Evolutionary conservation across 2,329 filamentous ascomycete genomes (phyloP).

Genomic region (Sporothrix pallida): DNA sequence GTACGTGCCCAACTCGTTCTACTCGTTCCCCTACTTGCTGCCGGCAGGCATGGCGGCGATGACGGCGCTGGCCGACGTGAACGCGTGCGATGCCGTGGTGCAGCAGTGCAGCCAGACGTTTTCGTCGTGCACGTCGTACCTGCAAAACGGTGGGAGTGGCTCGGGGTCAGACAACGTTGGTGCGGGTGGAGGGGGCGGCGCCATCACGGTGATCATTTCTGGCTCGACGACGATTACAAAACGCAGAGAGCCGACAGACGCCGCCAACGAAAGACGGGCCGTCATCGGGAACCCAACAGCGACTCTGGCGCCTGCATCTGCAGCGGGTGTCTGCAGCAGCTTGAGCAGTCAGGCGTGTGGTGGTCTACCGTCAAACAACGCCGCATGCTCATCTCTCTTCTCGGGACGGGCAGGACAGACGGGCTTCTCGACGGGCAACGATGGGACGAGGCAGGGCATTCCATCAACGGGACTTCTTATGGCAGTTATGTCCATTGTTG

Average conservation of each 20-base stretch:
- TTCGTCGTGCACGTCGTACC: constrained; percentile 57
- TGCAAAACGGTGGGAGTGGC: constrained; percentile 48
- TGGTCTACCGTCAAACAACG: constrained; percentile 34
- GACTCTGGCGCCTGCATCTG: constrained; percentile 27
- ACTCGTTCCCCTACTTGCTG: constrained; percentile 64
- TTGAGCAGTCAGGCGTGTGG: constrained; percentile 37
- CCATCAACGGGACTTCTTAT: background rate
- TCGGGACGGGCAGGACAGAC: constrained; percentile 20
- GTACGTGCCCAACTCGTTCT: constrained; percentile 63
- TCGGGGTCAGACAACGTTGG: background rate
- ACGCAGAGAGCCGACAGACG: constrained; percentile 59
- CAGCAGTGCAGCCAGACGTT: constrained; percentile 61
- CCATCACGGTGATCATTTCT: constrained; percentile 23
- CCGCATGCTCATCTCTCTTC: constrained; percentile 31
- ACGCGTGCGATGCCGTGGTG: constrained; percentile 59
- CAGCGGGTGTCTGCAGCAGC: constrained; percentile 39
- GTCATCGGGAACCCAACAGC: constrained; percentile 33
- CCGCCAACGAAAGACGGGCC: constrained; percentile 39
- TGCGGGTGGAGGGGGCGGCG: constrained; percentile 37
- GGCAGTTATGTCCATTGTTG: background rate
- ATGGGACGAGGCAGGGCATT: background rate
- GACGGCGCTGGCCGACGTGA: constrained; percentile 58
- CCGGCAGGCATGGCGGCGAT: constrained; percentile 25
- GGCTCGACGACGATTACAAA: constrained; percentile 30
- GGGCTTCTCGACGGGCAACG: constrained; percentile 21